phyloP scores from a whole-genome alignment of 768 basidiomycete species.

The Suillus weaverae region DNA sequence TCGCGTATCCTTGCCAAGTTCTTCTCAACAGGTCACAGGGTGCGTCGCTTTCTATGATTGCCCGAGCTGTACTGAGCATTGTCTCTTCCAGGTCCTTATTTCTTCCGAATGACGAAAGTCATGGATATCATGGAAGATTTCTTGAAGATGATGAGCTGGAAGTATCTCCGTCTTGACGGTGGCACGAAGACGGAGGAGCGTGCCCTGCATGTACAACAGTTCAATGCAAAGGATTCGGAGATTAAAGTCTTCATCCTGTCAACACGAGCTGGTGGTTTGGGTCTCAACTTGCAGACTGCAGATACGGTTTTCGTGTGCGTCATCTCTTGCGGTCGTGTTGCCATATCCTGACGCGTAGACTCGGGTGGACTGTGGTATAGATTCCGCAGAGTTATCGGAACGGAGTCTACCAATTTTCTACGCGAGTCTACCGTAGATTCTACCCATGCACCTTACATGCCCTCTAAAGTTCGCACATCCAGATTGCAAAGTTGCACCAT shows the following conservation, averaged over 20 bases:
- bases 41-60: slow-evolving; percentile 31
- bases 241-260: slow-evolving; percentile 92
- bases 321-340: not conserved
- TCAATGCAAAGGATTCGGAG: slow-evolving; percentile 88
- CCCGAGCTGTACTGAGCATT: slow-evolving; percentile 5
- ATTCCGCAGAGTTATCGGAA: too few relatives aligned
- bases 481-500: too few relatives aligned
- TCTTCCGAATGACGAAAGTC: slow-evolving; percentile 99
- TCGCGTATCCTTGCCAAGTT: slow-evolving; percentile 93
- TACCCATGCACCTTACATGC: too few relatives aligned
- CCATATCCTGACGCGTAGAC: slow-evolving; percentile 12
- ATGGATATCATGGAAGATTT: slow-evolving; percentile 99
- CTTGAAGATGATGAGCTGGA: slow-evolving; percentile 81
- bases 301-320: slow-evolving; percentile 94
- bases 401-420: too few relatives aligned
- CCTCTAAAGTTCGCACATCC: too few relatives aligned
- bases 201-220: slow-evolving; percentile 78
- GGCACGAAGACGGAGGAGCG: slow-evolving; percentile 96
- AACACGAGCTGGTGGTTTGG: slow-evolving; percentile 90
- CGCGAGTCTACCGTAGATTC: too few relatives aligned
- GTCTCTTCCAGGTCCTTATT: slow-evolving; percentile 72
- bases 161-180: slow-evolving; percentile 92
- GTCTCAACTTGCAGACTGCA: slow-evolving; percentile 92
- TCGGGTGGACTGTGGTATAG: too few relatives aligned
- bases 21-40: slow-evolving; percentile 88